Evolutionary conservation across 1,139 yeast species (phyloP).

Genomic region (Lodderomyces metapsilosis): DNA sequence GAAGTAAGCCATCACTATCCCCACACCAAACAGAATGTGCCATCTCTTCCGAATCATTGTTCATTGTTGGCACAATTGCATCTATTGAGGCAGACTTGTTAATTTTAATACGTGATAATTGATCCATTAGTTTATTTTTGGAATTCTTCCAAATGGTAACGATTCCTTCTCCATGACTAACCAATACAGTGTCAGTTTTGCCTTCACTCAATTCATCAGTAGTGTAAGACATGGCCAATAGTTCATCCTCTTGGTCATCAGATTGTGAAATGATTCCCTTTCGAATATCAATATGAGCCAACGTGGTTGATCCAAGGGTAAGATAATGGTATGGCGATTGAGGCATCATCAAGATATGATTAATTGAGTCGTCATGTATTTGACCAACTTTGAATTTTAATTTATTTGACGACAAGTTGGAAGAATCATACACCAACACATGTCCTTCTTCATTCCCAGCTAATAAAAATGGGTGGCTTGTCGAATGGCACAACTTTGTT

Average conservation of each 20-base stretch:
- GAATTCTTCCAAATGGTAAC: slow-evolving; percentile 84
- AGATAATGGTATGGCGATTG: slow-evolving; percentile 79
- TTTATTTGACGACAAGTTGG: slow-evolving; percentile 36
- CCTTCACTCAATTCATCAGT: slow-evolving; percentile 43
- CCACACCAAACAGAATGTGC: slow-evolving; percentile 75
- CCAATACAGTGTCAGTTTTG: slow-evolving; percentile 61
- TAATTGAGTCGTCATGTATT: slow-evolving; percentile 75
- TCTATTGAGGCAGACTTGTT: slow-evolving; percentile 76
- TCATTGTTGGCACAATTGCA: slow-evolving; percentile 71
- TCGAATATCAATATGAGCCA: slow-evolving; percentile 76
- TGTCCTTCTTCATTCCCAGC: slow-evolving; percentile 82
- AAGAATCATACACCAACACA: slow-evolving; percentile 60
- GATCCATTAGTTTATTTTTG: slow-evolving; percentile 70
- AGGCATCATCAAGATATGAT: slow-evolving; percentile 66
- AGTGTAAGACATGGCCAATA: slow-evolving; percentile 69
- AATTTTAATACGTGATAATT: slow-evolving; percentile 73
- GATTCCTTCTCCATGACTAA: slow-evolving; percentile 90
- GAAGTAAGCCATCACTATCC: slow-evolving; percentile 75
- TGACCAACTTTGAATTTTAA: slow-evolving; percentile 43
- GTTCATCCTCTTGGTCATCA: slow-evolving; percentile 93
- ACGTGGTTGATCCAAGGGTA: slow-evolving; percentile 79
- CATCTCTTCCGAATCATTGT: slow-evolving; percentile 55
- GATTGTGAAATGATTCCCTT: slow-evolving; percentile 63
- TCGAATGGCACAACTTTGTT: slow-evolving; percentile 63
- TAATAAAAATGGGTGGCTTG: slow-evolving; percentile 62